Percentiles rank a stretch among this genome's conserved stretches.
Evolutionary conservation across 805 yeast genomes (phyloP).

Genomic region (Scheffersomyces coipomensis): DNA sequence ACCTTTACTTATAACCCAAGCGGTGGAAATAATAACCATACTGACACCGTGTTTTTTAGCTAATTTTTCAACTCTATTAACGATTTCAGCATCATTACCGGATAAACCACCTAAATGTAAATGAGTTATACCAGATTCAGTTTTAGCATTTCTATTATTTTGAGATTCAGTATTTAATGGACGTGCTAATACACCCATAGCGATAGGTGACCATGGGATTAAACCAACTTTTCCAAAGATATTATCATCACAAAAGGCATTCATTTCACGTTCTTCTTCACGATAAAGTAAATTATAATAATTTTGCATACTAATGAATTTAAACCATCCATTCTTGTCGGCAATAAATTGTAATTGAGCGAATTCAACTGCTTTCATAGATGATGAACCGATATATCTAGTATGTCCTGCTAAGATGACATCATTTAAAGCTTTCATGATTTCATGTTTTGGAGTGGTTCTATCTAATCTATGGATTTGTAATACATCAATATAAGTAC

Average conservation of each 20-base stretch:
- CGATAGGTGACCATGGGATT: conserved; percentile 60
- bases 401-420: conserved; percentile 44
- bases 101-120: conserved; percentile 8
- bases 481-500: conserved; percentile 53
- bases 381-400: conserved; percentile 61
- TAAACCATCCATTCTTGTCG: conserved; percentile 52
- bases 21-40: conserved; percentile 34
- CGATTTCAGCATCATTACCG: conserved; percentile 10
- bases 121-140: conserved; percentile 7
- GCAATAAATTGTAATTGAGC: conserved; percentile 53
- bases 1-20: conserved; percentile 15
- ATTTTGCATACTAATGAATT: conserved; percentile 59
- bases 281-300: conserved; percentile 54
- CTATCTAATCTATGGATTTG: conserved; percentile 59
- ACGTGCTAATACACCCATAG: conserved; percentile 52
- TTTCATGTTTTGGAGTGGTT: conserved; percentile 48
- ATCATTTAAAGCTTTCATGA: conserved; percentile 56
- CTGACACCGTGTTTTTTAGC: conserved; percentile 44
- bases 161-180: conserved; percentile 25
- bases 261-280: conserved; percentile 65
- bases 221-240: conserved; percentile 48
- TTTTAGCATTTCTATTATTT: conserved; percentile 5
- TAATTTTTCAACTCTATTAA: conserved; percentile 49
- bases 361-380: conserved; percentile 57
- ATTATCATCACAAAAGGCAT: conserved; percentile 44